Evolutionary conservation across 1,284 basidiomycete genomes (phyloP).

Genomic region (Apiotrichum domesticum): DNA sequence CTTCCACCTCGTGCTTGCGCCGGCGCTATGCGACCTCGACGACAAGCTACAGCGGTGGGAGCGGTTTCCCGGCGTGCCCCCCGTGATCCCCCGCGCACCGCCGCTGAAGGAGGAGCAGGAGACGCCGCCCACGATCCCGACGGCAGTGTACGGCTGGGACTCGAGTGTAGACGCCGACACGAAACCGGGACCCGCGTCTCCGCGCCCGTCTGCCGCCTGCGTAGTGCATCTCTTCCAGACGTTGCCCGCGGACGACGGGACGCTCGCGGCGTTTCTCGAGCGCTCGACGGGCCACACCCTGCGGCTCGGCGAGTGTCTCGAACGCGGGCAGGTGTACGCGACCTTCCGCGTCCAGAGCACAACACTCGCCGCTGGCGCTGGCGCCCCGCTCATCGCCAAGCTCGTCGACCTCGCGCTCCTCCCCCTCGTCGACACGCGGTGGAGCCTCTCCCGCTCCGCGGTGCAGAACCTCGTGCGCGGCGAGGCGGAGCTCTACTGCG

Average conservation of each 20-base stretch:
- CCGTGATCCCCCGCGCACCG: neutral
- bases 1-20: neutral
- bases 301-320: neutral
- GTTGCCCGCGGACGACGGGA: neutral
- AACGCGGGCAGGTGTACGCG: neutral
- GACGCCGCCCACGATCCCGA: neutral
- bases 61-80: neutral
- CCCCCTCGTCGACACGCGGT: constrained; percentile 1
- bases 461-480: neutral
- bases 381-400: constrained; percentile 1
- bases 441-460: neutral
- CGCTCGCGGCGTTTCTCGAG: neutral
- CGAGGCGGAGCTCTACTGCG: constrained; percentile 6
- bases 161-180: too few species aligned
- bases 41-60: neutral
- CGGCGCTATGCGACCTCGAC: neutral
- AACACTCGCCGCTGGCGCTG: neutral
- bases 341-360: neutral
- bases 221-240: neutral
- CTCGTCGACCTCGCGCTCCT: neutral
- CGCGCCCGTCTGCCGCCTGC: neutral
- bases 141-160: neutral
- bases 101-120: neutral
- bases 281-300: neutral
- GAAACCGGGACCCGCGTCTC: too few species aligned